Evolutionary conservation across 345 rosid species (phyloP).

Genomic region (Erodium maritimum): DNA sequence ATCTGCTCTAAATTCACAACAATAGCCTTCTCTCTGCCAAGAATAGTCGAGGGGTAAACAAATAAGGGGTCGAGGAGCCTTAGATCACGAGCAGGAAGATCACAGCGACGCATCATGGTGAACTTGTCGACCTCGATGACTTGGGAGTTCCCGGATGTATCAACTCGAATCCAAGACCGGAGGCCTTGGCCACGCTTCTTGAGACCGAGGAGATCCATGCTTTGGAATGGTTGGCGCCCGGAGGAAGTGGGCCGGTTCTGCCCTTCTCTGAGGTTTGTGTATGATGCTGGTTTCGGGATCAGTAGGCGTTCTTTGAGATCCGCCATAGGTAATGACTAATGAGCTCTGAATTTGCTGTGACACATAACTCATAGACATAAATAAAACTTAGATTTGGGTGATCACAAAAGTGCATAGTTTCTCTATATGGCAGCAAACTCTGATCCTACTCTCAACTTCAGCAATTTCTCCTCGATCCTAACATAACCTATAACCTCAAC

Average conservation of each 20-base stretch:
- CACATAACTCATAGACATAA: not conserved
- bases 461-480: too few relatives aligned
- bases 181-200: slow-evolving; percentile 83
- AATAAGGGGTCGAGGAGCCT: slow-evolving; percentile 87
- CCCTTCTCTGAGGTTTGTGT: slow-evolving; percentile 62
- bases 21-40: slow-evolving; percentile 97
- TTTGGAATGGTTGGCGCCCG: slow-evolving; percentile 62
- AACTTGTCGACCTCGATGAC: slow-evolving; percentile 93
- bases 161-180: slow-evolving; percentile 94
- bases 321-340: slow-evolving; percentile 28
- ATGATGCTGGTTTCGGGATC: slow-evolving; percentile 80
- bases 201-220: slow-evolving; percentile 64
- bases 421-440: too few relatives aligned
- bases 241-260: slow-evolving; percentile 54
- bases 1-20: slow-evolving; percentile 94
- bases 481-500: too few relatives aligned
- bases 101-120: slow-evolving; percentile 94
- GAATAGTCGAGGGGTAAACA: slow-evolving; percentile 92
- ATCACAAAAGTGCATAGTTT: too few relatives aligned
- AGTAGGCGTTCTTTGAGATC: slow-evolving; percentile 81
- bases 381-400: too few relatives aligned
- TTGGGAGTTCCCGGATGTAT: slow-evolving; percentile 69
- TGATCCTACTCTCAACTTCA: too few relatives aligned
- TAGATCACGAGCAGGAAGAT: slow-evolving; percentile 92
- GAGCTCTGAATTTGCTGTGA: slow-evolving; percentile 12